Evolutionary conservation across 2,329 filamentous ascomycete genomes (phyloP).

Genomic region (Ceratocystis albifundus): DNA sequence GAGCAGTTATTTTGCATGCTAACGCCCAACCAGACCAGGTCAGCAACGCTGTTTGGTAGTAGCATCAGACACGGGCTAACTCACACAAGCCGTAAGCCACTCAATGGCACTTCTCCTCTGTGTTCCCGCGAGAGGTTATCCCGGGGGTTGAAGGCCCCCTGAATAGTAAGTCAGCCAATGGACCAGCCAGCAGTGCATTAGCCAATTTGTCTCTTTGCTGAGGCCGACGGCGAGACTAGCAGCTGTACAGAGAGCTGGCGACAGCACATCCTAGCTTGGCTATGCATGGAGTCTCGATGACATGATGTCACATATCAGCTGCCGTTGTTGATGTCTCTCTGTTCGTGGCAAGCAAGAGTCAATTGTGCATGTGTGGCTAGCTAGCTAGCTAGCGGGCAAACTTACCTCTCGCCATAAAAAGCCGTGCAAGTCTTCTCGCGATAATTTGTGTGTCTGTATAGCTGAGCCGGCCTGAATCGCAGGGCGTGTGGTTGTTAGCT

Average conservation of each 20-base stretch:
- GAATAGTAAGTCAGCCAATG: background rate
- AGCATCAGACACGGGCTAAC: conserved; percentile 26
- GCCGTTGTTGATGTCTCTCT: background rate
- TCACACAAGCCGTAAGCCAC: conserved; percentile 46
- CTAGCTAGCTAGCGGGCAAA: background rate
- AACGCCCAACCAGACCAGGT: background rate
- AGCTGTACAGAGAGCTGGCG: background rate
- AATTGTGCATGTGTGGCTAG: too few relatives aligned
- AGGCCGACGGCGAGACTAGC: background rate
- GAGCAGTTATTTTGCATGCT: conserved; percentile 47
- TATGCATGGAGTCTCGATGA: background rate
- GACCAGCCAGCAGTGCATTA: background rate
- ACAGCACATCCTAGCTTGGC: background rate
- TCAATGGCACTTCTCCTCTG: conserved; percentile 36
- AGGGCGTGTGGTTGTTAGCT: background rate
- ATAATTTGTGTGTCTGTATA: background rate
- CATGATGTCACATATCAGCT: background rate
- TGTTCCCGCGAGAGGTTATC: conserved; percentile 30
- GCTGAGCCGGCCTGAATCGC: background rate
- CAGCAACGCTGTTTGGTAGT: background rate
- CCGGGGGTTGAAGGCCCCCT: conserved; percentile 44
- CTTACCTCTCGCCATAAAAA: conserved; percentile 14
- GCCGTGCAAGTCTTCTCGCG: conserved; percentile 11
- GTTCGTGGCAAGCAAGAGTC: background rate
- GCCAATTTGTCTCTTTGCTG: background rate